Base-by-base conservation (phyloP, 352 stramenopile genomes). In the Phytophthora pseudosyringae region DNA sequence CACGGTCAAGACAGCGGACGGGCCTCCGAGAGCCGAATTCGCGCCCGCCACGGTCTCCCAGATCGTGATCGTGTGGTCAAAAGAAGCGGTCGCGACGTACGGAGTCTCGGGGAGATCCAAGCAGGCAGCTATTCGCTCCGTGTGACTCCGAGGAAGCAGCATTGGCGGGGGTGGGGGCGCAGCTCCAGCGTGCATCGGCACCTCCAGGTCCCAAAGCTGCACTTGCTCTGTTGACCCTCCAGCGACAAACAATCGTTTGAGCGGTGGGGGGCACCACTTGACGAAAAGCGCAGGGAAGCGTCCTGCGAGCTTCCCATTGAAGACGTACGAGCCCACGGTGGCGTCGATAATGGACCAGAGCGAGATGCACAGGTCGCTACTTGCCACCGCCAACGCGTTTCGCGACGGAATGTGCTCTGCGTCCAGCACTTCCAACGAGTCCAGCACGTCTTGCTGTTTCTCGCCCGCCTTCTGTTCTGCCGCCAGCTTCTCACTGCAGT, bases 51-150 rank as follows among this genome's bases (percentile, higher is more conserved):
- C 67, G 6, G 81, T 61, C 43, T 90, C 84, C 79, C 87, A 93
- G 10, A 95, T 59, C 0, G 78, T 73, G 31, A 96, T 90, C 5
- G 71, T 90, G 32, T 87, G 74, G 63, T 96, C 88, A 53, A 93
- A 94, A 12, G 81, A 90, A 9, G 77, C 80, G 13, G 88, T 95
- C 0, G 78, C 83, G 21, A 96, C 78, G 18, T 90, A 66, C 6
- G 69, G 64, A n/a, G 84, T 81, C 4, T 67, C 61, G 2, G 73
- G 63, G 4, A 94, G 43, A 43, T 93, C 81, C 12, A 93, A 36
- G 29, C 75, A 80, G 13, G 85, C 79, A 5, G 83, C 81, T 44
- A 92, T 59, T 2, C 81, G 68, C 40, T 92, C 83, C 4, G 28
- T 71, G 18, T 88, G 60, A 45, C 64, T 54, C 48, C 56, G 55